A percentile compares a stretch with the other conserved stretches of the same genome.
phyloP scores from a whole-genome alignment of 305 asterid species.

The Fraxinus albicans region DNA sequence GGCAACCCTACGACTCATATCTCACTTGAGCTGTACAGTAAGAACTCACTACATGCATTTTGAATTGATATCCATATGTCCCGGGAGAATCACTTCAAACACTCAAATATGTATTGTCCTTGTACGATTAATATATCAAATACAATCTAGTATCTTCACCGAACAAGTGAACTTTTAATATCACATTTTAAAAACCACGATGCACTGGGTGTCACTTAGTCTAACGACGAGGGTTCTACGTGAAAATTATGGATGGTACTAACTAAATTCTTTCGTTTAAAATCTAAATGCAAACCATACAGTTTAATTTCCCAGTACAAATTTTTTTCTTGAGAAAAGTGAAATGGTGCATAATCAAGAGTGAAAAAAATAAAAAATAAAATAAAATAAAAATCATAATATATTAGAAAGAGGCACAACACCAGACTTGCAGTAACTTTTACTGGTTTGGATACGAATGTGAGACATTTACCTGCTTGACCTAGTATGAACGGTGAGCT shows the following conservation, averaged over 20 bases:
- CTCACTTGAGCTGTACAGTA: neutral
- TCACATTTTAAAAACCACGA: neutral
- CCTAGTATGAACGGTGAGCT: constrained; percentile 81
- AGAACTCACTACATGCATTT: neutral
- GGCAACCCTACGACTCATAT: neutral
- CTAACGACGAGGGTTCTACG: neutral
- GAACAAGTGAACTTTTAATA: neutral
- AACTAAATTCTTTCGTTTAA: neutral
- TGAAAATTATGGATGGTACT: neutral
- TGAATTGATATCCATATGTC: neutral
- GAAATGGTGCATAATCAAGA: neutral
- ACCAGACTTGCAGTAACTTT: neutral
- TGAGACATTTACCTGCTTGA: constrained; percentile 63
- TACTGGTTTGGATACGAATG: neutral
- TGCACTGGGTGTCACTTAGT: neutral
- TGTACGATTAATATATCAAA: neutral
- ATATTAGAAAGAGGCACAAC: neutral
- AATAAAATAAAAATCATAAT: neutral
- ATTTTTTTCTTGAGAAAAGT: neutral
- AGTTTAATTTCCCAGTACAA: neutral
- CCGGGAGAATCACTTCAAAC: neutral
- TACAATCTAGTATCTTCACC: neutral
- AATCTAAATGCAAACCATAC: neutral
- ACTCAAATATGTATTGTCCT: neutral
- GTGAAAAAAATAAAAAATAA: neutral